Conservation (phyloP, 2,329 filamentous ascomycete genomes). For the Annulohypoxylon truncatum region DNA sequence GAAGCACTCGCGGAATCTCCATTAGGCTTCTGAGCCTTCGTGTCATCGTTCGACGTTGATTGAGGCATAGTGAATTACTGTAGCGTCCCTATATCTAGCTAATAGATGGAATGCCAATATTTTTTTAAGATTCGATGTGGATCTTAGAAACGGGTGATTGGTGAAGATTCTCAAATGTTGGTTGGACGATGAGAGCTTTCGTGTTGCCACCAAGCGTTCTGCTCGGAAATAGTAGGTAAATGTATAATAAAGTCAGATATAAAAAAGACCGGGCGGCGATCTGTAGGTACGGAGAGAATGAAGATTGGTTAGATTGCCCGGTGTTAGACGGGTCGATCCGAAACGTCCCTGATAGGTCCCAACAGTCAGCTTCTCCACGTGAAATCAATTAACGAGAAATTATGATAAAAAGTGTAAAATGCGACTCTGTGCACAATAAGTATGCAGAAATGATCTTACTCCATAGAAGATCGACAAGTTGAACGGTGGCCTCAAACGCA, state of each 20-base stretch:
- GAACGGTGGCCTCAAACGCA: constrained; percentile 30
- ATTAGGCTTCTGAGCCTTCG: constrained; percentile 29
- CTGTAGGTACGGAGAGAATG: not conserved
- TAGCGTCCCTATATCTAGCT: not conserved
- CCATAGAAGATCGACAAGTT: constrained; percentile 27
- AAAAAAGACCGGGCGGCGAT: not conserved
- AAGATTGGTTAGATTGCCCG: constrained; percentile 1
- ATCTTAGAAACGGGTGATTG: constrained; percentile 18
- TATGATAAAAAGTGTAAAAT: constrained; percentile 18
- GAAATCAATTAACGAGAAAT: constrained; percentile 4
- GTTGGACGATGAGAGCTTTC: constrained; percentile 1
- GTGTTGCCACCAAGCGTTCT: not conserved
- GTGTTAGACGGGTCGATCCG: constrained; percentile 16
- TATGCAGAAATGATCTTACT: constrained; percentile 35
- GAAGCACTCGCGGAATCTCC: constrained; percentile 21
- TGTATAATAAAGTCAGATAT: not conserved
- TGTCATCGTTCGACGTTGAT: constrained; percentile 30
- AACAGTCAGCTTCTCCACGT: constrained; percentile 37
- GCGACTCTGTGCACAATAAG: constrained; percentile 4
- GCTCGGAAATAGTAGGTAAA: not conserved
- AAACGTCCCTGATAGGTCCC: constrained; percentile 22
- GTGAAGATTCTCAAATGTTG: not conserved
- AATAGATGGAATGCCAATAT: constrained; percentile 1
- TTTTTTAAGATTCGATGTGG: constrained; percentile 29
- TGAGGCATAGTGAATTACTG: constrained; percentile 41